Conservation (phyloP, 305 asterid genomes). For the Andrographis paniculata region DNA sequence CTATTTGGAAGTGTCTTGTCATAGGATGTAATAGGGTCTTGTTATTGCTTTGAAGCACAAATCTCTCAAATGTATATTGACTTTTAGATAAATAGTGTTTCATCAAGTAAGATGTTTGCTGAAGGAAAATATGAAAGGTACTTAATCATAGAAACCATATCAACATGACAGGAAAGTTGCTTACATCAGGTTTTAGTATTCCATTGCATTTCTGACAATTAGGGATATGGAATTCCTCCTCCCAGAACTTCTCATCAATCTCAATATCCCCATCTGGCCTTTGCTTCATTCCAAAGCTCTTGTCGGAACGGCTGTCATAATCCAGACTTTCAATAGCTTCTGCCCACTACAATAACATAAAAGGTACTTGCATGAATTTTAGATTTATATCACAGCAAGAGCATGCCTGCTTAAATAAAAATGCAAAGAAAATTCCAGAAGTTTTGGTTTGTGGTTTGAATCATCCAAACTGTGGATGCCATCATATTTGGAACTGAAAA, state of each 20-base stretch:
- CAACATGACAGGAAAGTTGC: slow-evolving; percentile 21
- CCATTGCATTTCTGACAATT: slow-evolving; percentile 66
- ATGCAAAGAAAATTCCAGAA: too few relatives aligned
- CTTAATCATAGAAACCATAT: not conserved
- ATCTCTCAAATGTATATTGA: too few relatives aligned
- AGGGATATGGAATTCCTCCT: slow-evolving; percentile 82
- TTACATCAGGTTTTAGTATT: slow-evolving; percentile 85
- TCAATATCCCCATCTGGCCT: slow-evolving; percentile 99
- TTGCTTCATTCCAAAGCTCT: slow-evolving; percentile 93
- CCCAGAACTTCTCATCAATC: slow-evolving; percentile 97
- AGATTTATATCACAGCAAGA: not conserved
- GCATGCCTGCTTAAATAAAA: too few relatives aligned
- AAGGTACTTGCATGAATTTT: slow-evolving; percentile 15
- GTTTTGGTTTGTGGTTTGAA: too few relatives aligned
- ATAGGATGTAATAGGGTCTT: too few relatives aligned
- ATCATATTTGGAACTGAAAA: too few relatives aligned
- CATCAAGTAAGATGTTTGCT: not conserved
- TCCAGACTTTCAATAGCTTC: slow-evolving; percentile 89
- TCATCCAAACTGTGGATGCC: too few relatives aligned
- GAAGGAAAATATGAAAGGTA: not conserved
- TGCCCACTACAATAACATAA: slow-evolving; percentile 76
- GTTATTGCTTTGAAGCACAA: too few relatives aligned
- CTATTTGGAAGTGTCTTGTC: too few relatives aligned
- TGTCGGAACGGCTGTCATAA: slow-evolving; percentile 80
- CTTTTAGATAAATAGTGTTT: too few relatives aligned